Base-by-base conservation (phyloP, 2,329 filamentous ascomycete species). In the Tetracladium maxilliforme region DNA sequence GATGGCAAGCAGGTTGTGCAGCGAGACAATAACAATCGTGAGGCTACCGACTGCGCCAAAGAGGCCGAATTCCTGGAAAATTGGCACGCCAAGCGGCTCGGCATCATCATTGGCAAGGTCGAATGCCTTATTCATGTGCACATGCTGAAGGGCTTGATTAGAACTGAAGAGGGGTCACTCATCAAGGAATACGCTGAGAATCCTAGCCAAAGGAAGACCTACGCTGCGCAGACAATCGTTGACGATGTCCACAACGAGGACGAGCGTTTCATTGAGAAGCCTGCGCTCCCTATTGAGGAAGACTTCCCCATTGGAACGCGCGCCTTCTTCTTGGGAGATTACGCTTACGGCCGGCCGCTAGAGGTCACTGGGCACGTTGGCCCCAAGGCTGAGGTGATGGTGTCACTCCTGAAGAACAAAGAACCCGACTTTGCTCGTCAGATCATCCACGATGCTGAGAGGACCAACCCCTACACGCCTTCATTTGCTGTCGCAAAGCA, bases 281-380 rank as follows among this genome's bases (percentile, higher is more conserved):
- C 66, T 9, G 86, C 90, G n/a, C 45, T 92, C 5, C 79, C 87
- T 2, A 76, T 98, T 17, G 78, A 86, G 37, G 75, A 94, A 47
- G 90, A 98, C 42, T 95, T 94, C 34, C 86, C 90, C 0, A 53
- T 74, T 28, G 76, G 73, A 19, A 80, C 82, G 3, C 70, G 76
- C 28, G 84, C 80, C 1, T 98, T 98, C 56, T 95, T 93, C 59
- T 58, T 98, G 3, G 90, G 90, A 23, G 86, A 94, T 19, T 92
- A 78, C 52, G 82, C 83, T 26, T 95, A 92, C 41, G 90, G 90
- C 10, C 71, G 86, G 19, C 87, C 90, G 4, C 56, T 93, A n/a
- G 74, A 90, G 45, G 72, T 98, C 13, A 66, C 69, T 14, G 71
- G 70, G 2, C 82, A 95, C 42, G 60, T 61, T 10, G 62, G 69